Evolutionary conservation across 73 alveolate species (phyloP).

Genomic region (Paramecium sexaurelia): DNA sequence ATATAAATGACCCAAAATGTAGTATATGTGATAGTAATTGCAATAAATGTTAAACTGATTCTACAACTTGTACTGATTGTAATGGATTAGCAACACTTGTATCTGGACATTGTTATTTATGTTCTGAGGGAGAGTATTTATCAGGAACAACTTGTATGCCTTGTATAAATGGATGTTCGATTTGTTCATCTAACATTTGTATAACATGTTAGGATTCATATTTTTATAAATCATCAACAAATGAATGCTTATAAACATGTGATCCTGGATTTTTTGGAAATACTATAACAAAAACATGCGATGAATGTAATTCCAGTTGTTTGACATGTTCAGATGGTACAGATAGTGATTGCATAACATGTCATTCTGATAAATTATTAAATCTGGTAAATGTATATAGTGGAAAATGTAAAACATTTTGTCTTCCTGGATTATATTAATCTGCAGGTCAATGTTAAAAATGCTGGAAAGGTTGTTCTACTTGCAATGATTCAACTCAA

Average conservation of each 20-base stretch:
- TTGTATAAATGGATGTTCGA: background rate
- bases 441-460: background rate
- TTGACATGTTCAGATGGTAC: background rate
- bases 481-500: background rate
- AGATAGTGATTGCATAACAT: background rate
- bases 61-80: background rate
- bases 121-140: background rate
- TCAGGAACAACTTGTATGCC: background rate
- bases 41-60: background rate
- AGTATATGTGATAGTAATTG: slow-evolving; percentile 1
- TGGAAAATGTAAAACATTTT: background rate
- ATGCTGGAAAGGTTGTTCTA: slow-evolving; percentile 18
- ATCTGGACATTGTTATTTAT: background rate
- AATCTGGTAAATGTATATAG: background rate
- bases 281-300: background rate
- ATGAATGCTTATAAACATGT: background rate
- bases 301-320: background rate
- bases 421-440: background rate
- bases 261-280: background rate
- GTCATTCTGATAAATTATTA: background rate
- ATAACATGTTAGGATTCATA: background rate
- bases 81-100: background rate
- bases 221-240: background rate
- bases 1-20: background rate
- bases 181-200: background rate